Percentiles rank a stretch among this genome's conserved stretches.
These are phyloP conservation scores for Colletotrichum viniferum DNA, from an alignment of 2,329 filamentous ascomycete species.

Conservation along the genomic window DNA sequence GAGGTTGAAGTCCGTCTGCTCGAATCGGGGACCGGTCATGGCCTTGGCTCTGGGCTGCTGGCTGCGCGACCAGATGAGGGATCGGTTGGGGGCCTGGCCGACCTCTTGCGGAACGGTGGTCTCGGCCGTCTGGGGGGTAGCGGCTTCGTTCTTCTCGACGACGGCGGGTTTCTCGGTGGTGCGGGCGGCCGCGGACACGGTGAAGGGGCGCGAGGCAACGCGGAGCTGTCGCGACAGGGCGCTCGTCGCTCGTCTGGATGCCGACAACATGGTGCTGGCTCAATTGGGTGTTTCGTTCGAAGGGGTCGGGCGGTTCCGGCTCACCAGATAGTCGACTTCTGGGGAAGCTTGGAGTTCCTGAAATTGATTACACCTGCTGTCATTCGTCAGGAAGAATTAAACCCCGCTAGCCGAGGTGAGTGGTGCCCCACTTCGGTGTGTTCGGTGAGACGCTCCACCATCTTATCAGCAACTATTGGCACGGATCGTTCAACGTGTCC, in stretches of 20 bases:
- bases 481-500: background rate
- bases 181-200: conserved; percentile 40
- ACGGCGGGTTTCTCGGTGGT: conserved; percentile 44
- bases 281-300: conserved; percentile 8
- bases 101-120: conserved; percentile 50
- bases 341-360: conserved; percentile 16
- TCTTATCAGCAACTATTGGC: background rate
- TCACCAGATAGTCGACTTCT: conserved; percentile 9
- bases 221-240: conserved; percentile 49
- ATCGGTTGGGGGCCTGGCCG: conserved; percentile 86
- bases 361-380: conserved; percentile 20
- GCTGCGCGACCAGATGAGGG: conserved; percentile 80
- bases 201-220: conserved; percentile 51
- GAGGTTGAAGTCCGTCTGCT: conserved; percentile 91
- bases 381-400: conserved; percentile 19
- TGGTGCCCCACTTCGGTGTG: background rate
- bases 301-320: conserved; percentile 2
- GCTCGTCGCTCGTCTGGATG: conserved; percentile 42
- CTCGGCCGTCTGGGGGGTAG: conserved; percentile 48
- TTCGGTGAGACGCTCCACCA: background rate
- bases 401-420: conserved; percentile 1
- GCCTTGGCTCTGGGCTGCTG: conserved; percentile 81
- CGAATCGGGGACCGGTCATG: conserved; percentile 94
- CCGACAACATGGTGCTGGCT: conserved; percentile 49
- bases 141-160: conserved; percentile 42